Conservation (phyloP, 2,329 filamentous ascomycete species). For the Alternaria triticimaculans region DNA sequence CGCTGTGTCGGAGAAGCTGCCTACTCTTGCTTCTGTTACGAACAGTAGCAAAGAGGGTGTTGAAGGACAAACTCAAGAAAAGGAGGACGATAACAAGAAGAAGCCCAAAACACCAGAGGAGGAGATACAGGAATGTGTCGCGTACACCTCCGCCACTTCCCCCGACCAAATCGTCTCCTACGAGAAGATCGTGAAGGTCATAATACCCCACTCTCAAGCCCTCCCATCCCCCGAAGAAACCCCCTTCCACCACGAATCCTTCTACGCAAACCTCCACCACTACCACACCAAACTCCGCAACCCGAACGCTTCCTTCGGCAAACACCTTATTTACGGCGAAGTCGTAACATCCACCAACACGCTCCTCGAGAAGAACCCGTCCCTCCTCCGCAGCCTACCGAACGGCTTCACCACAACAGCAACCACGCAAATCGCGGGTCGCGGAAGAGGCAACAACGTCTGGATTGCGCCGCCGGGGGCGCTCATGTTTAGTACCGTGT, state of each 20-base stretch:
- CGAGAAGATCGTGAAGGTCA: slow-evolving; percentile 72
- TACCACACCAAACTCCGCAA: slow-evolving; percentile 68
- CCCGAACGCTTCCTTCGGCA: slow-evolving; percentile 72
- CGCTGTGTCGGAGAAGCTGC: slow-evolving; percentile 35
- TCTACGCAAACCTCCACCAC: slow-evolving; percentile 72
- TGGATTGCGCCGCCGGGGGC: slow-evolving; percentile 91
- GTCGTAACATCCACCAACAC: slow-evolving; percentile 95
- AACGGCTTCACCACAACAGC: slow-evolving; percentile 88
- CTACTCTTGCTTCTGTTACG: slow-evolving; percentile 34
- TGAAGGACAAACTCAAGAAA: background rate
- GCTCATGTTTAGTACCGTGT: slow-evolving; percentile 85
- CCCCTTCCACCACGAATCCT: slow-evolving; percentile 85
- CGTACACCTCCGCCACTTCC: slow-evolving; percentile 37
- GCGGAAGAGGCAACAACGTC: slow-evolving; percentile 88
- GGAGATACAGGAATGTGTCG: slow-evolving; percentile 36
- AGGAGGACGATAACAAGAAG: slow-evolving; percentile 32
- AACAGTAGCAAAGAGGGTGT: slow-evolving; percentile 6
- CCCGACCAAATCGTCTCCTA: slow-evolving; percentile 75
- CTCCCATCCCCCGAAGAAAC: slow-evolving; percentile 76
- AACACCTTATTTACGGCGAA: slow-evolving; percentile 82
- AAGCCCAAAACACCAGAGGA: slow-evolving; percentile 36
- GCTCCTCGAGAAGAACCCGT: slow-evolving; percentile 88
- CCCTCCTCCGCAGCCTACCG: slow-evolving; percentile 76
- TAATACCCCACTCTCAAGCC: slow-evolving; percentile 73
- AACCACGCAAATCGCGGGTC: slow-evolving; percentile 84